A percentile compares a stretch with the other conserved stretches of the same genome.
Evolutionary conservation across 805 yeast species (phyloP).

Genomic region (Suhomyces sp.): DNA sequence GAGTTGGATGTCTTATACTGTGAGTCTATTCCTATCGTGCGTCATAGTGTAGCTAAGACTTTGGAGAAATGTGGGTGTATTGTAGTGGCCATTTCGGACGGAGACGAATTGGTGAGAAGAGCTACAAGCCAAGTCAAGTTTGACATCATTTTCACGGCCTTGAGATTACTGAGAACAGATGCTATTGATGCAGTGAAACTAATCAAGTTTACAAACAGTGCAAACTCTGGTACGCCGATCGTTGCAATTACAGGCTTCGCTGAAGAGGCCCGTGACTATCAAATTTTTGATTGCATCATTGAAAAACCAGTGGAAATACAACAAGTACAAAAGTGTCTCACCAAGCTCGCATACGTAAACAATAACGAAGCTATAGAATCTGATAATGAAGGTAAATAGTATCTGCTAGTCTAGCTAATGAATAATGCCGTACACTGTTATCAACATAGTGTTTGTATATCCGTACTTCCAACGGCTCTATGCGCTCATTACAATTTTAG

Average conservation of each 20-base stretch:
- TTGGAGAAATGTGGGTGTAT: slow-evolving; percentile 73
- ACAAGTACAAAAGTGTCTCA: slow-evolving; percentile 20
- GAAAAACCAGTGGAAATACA: slow-evolving; percentile 60
- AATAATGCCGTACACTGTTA: not conserved
- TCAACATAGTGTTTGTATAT: not conserved
- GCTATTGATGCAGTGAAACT: slow-evolving; percentile 76
- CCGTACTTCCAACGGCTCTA: not conserved
- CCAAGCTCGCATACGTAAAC: slow-evolving; percentile 11
- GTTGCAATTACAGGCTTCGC: slow-evolving; percentile 71
- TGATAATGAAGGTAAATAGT: slow-evolving; percentile 19
- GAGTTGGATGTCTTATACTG: slow-evolving; percentile 72
- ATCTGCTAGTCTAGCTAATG: not conserved
- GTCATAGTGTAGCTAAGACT: slow-evolving; percentile 62
- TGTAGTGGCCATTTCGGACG: slow-evolving; percentile 72
- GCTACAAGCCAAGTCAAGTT: slow-evolving; percentile 82
- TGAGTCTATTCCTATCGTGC: slow-evolving; percentile 81
- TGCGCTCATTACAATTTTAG: not conserved
- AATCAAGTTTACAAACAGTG: slow-evolving; percentile 69
- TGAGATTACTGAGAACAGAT: slow-evolving; percentile 62
- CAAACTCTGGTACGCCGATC: slow-evolving; percentile 75
- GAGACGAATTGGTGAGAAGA: slow-evolving; percentile 78
- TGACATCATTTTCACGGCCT: slow-evolving; percentile 78
- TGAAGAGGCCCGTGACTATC: slow-evolving; percentile 57
- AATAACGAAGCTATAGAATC: slow-evolving; percentile 29
- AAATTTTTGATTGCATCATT: slow-evolving; percentile 62